These are phyloP conservation scores for Leishmania braziliensis DNA, from an alignment of 208 protist genomes.

Conservation along the genomic window DNA sequence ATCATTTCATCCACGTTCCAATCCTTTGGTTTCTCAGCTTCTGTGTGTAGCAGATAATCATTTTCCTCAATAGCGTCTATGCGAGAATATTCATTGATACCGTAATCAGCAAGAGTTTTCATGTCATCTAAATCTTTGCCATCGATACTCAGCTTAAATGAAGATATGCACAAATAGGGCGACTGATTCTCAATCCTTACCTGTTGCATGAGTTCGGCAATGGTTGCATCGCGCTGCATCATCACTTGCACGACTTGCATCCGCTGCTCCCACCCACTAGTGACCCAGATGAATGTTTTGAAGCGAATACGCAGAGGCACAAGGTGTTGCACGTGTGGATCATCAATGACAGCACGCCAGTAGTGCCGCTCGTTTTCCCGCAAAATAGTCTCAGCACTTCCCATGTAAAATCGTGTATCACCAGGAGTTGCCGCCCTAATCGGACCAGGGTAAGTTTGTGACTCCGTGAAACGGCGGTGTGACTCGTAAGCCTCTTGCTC, in stretches of 20 bases:
- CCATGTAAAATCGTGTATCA: slow-evolving; percentile 85
- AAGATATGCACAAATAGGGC: slow-evolving; percentile 73
- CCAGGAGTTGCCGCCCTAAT: slow-evolving; percentile 82
- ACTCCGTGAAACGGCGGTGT: slow-evolving; percentile 54
- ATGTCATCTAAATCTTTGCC: slow-evolving; percentile 66
- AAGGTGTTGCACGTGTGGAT: slow-evolving; percentile 74
- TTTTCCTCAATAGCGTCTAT: slow-evolving; percentile 81
- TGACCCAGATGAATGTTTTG: slow-evolving; percentile 83
- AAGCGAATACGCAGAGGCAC: slow-evolving; percentile 80
- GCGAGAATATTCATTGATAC: slow-evolving; percentile 58
- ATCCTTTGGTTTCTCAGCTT: slow-evolving; percentile 59
- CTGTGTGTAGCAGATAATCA: slow-evolving; percentile 69
- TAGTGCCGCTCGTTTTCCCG: slow-evolving; percentile 84
- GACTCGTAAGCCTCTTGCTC: slow-evolving; percentile 85
- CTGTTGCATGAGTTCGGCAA: slow-evolving; percentile 71
- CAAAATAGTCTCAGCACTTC: slow-evolving; percentile 76
- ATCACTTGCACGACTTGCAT: slow-evolving; percentile 82
- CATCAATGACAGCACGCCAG: slow-evolving; percentile 84
- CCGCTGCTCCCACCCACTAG: slow-evolving; percentile 77
- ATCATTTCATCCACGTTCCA: slow-evolving; percentile 90
- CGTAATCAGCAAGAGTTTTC: slow-evolving; percentile 56
- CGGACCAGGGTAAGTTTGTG: slow-evolving; percentile 72
- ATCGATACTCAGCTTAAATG: slow-evolving; percentile 70
- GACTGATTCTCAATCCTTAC: slow-evolving; percentile 83
- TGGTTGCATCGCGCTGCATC: slow-evolving; percentile 60